phyloP scores from a whole-genome alignment of 805 yeast genomes.

The Dipodascopsis uninucleata region DNA sequence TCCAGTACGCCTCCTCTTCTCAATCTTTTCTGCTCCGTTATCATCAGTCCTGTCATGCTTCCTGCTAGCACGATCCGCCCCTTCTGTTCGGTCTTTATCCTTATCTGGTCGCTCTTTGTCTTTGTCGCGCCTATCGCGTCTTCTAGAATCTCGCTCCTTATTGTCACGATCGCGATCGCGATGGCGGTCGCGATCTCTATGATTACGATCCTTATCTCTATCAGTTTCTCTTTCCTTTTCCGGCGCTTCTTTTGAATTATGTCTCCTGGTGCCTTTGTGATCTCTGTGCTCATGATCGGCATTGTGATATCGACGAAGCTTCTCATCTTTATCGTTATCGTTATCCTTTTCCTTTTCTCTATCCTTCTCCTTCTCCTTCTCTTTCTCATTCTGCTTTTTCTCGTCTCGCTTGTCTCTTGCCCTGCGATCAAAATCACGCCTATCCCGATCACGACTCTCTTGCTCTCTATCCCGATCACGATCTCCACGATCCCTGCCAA shows the following conservation, averaged over 20 bases:
- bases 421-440: slow-evolving; percentile 1
- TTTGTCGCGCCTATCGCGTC: too few species aligned
- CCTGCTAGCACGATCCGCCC: too few species aligned
- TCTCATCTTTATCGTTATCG: slow-evolving; percentile 3
- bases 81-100: too few species aligned
- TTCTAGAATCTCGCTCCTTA: slow-evolving; percentile 9
- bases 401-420: slow-evolving; percentile 6
- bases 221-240: slow-evolving; percentile 8
- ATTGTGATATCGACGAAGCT: neutral
- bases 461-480: neutral
- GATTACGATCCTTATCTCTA: slow-evolving; percentile 1
- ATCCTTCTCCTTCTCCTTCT: neutral
- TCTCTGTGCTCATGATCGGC: neutral
- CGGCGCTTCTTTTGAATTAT: slow-evolving; percentile 6
- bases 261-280: neutral
- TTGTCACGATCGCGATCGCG: slow-evolving; percentile 6
- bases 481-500: neutral
- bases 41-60: too few species aligned
- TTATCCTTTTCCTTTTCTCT: slow-evolving; percentile 1
- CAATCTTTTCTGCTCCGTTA: too few species aligned
- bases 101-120: neutral
- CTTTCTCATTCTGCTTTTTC: neutral
- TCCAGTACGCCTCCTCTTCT: too few species aligned
- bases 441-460: slow-evolving; percentile 1
- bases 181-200: slow-evolving; percentile 24